These are phyloP conservation scores for Colletotrichum sp. DNA, from an alignment of 2,329 filamentous ascomycete genomes.

Conservation along the genomic window DNA sequence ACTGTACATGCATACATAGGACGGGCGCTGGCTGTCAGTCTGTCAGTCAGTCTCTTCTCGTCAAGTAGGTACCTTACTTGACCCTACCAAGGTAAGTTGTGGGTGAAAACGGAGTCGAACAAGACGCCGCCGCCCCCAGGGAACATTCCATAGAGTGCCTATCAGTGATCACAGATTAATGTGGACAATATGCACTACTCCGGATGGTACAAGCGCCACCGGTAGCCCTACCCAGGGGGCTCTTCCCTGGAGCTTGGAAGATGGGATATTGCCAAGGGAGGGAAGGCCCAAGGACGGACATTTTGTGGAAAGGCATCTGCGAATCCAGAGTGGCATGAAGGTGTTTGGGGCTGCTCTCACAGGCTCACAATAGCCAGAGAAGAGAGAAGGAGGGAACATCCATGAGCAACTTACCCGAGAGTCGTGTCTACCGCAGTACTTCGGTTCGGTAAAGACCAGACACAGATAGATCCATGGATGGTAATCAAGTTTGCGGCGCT, in stretches of 20 bases:
- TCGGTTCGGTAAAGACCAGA: neutral
- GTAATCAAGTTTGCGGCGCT: neutral
- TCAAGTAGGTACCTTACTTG: neutral
- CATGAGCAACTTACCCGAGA: neutral
- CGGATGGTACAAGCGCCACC: neutral
- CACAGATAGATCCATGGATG: neutral
- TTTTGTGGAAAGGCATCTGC: neutral
- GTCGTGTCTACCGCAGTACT: neutral
- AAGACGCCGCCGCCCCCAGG: neutral
- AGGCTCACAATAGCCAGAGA: neutral
- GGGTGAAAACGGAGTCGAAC: neutral
- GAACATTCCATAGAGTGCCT: neutral
- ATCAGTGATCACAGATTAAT: neutral
- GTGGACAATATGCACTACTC: neutral
- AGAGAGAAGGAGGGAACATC: neutral
- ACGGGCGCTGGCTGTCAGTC: neutral
- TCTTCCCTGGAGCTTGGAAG: neutral
- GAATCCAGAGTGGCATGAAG: neutral
- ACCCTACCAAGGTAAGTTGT: neutral
- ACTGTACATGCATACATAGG: neutral
- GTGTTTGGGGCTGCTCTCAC: neutral
- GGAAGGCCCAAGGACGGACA: neutral
- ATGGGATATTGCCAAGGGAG: neutral
- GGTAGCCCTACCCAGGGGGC: neutral
- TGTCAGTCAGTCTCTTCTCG: neutral